A percentile compares a stretch with the other conserved stretches of the same genome.
phyloP scores from a whole-genome alignment of 768 basidiomycete genomes.

The Trametopsis cervina region DNA sequence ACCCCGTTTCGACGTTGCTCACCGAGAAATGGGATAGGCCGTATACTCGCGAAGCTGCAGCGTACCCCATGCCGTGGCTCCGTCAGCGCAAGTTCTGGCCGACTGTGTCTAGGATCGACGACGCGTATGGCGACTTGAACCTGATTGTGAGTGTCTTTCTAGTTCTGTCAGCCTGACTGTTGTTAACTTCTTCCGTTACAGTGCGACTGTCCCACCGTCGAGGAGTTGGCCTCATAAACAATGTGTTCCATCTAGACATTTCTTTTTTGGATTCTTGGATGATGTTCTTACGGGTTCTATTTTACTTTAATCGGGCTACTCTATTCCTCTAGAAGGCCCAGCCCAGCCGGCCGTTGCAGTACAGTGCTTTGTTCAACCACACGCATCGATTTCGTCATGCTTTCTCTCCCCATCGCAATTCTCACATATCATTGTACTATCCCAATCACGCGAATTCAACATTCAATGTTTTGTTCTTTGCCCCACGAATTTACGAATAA shows the following conservation, averaged over 20 bases:
- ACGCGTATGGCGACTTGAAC: conserved; percentile 92
- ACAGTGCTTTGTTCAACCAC: conserved; percentile 69
- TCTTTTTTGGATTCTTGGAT: conserved; percentile 9
- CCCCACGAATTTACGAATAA: no score
- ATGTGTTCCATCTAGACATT: conserved; percentile 15
- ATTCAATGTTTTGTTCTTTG: no score
- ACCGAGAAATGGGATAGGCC: conserved; percentile 78
- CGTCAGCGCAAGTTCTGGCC: conserved; percentile 96
- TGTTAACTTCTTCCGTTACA: conserved; percentile 24
- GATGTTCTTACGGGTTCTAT: conserved; percentile 13
- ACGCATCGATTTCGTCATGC: conserved; percentile 30
- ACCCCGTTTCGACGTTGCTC: conserved; percentile 70
- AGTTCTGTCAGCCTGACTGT: not conserved
- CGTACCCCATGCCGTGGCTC: conserved; percentile 80
- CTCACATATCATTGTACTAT: no score
- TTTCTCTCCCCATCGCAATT: no score
- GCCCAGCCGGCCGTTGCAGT: conserved; percentile 18
- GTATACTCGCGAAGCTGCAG: conserved; percentile 87
- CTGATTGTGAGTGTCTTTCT: conserved; percentile 60
- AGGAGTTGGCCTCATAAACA: conserved; percentile 50
- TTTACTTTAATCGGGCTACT: conserved; percentile 10
- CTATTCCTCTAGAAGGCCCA: conserved; percentile 43
- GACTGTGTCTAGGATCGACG: conserved; percentile 84
- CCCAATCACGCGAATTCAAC: no score
- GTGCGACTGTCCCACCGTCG: conserved; percentile 86